phyloP scores from a whole-genome alignment of 352 stramenopile species.

The Globisporangium perplexum region DNA sequence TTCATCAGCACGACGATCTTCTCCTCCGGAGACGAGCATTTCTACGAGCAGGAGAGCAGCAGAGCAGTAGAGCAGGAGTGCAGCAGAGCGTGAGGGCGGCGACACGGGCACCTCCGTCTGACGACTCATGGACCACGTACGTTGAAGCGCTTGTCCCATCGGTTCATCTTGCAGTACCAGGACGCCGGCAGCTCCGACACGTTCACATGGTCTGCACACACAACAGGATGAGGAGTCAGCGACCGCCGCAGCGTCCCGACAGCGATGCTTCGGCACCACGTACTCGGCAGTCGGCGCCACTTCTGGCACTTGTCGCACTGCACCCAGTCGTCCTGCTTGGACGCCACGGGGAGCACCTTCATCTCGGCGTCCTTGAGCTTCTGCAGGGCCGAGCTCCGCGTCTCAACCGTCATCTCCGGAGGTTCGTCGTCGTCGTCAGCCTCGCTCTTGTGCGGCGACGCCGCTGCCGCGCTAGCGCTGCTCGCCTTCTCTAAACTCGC shows the following conservation, averaged over 20 bases:
- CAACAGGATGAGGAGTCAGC: neutral
- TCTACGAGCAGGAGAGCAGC: slow-evolving; percentile 23
- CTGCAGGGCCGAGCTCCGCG: slow-evolving; percentile 38
- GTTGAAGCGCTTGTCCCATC: slow-evolving; percentile 76
- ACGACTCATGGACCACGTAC: slow-evolving; percentile 17
- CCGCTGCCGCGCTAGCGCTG: neutral
- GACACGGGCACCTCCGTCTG: neutral
- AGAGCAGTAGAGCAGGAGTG: too few relatives aligned
- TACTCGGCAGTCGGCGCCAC: slow-evolving; percentile 76
- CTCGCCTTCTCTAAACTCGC: slow-evolving; percentile 17
- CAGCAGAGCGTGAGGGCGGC: neutral
- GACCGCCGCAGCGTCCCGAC: too few relatives aligned
- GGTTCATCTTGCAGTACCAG: slow-evolving; percentile 88
- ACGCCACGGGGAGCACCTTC: slow-evolving; percentile 39
- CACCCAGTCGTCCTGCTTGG: slow-evolving; percentile 83
- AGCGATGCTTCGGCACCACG: too few relatives aligned
- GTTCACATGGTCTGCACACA: slow-evolving; percentile 62
- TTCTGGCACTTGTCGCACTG: slow-evolving; percentile 86
- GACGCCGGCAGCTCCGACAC: slow-evolving; percentile 62
- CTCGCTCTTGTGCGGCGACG: slow-evolving; percentile 11
- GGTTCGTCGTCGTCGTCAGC: slow-evolving; percentile 7
- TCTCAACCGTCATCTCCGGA: slow-evolving; percentile 42
- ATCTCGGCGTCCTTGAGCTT: slow-evolving; percentile 42
- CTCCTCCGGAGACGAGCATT: slow-evolving; percentile 68
- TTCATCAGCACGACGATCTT: slow-evolving; percentile 67